These are phyloP conservation scores for Chaetomiaceae sp. DNA, from an alignment of 2,329 filamentous ascomycete genomes.

Conservation along the genomic window DNA sequence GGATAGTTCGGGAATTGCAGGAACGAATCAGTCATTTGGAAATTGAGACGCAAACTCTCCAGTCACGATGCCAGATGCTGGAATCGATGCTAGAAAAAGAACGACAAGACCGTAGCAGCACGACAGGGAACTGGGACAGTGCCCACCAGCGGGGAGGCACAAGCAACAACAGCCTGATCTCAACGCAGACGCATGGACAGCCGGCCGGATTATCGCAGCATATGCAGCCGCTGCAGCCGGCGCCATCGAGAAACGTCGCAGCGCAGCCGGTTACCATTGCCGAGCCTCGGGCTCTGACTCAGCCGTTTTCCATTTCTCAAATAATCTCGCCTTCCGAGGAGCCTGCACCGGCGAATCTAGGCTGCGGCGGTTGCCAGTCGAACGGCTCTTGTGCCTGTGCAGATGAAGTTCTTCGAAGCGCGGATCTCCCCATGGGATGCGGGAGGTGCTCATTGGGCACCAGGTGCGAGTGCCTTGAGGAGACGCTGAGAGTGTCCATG, in stretches of 20 bases:
- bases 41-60: slow-evolving; percentile 62
- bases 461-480: slow-evolving; percentile 61
- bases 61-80: slow-evolving; percentile 55
- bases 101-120: slow-evolving; percentile 40
- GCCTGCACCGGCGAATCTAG: slow-evolving; percentile 36
- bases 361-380: slow-evolving; percentile 54
- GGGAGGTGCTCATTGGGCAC: slow-evolving; percentile 60
- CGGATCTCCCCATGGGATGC: slow-evolving; percentile 53
- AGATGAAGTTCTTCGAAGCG: slow-evolving; percentile 53
- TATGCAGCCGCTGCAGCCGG: slow-evolving; percentile 14
- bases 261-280: slow-evolving; percentile 22
- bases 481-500: slow-evolving; percentile 49
- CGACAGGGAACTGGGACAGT: slow-evolving; percentile 16
- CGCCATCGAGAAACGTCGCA: slow-evolving; percentile 9
- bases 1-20: slow-evolving; percentile 53
- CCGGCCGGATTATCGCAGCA: neutral
- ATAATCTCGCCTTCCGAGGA: slow-evolving; percentile 53
- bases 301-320: slow-evolving; percentile 53
- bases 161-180: slow-evolving; percentile 8
- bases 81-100: slow-evolving; percentile 61
- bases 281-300: slow-evolving; percentile 32
- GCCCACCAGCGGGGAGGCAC: neutral
- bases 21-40: slow-evolving; percentile 58
- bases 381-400: slow-evolving; percentile 54
- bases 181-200: slow-evolving; percentile 10